A percentile compares a stretch with the other conserved stretches of the same genome.
Evolutionary conservation across 2,329 filamentous ascomycete genomes (phyloP).

Genomic region (Paraphaeosphaeria sporulosa): DNA sequence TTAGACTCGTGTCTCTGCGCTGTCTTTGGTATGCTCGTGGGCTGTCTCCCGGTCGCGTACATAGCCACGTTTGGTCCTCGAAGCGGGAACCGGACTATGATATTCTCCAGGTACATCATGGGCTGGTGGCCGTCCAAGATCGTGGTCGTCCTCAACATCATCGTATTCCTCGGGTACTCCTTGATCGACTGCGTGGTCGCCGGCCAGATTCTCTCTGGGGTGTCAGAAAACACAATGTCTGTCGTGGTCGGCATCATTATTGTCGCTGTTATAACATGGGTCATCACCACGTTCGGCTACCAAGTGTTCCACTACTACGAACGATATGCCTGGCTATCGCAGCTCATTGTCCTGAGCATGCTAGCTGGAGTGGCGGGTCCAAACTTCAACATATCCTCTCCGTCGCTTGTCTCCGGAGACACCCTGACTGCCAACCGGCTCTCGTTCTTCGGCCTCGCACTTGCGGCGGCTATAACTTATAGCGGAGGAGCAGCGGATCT

Average conservation of each 20-base stretch:
- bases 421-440: constrained; percentile 66
- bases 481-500: constrained; percentile 70
- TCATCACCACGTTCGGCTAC: constrained; percentile 73
- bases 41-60: constrained; percentile 64
- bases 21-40: constrained; percentile 65
- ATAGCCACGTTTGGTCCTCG: constrained; percentile 68
- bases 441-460: constrained; percentile 74
- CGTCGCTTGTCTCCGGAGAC: constrained; percentile 59
- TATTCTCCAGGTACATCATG: constrained; percentile 64
- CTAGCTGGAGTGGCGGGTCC: constrained; percentile 68
- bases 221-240: constrained; percentile 66
- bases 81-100: constrained; percentile 69
- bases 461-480: constrained; percentile 71
- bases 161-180: constrained; percentile 68
- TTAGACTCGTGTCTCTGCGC: constrained; percentile 63
- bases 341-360: constrained; percentile 67
- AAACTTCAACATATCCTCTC: constrained; percentile 63
- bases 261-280: constrained; percentile 68
- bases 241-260: constrained; percentile 73
- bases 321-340: constrained; percentile 71
- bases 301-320: constrained; percentile 73
- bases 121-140: constrained; percentile 72
- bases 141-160: constrained; percentile 68
- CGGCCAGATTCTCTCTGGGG: constrained; percentile 73
- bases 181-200: constrained; percentile 71